Evolutionary conservation across 768 basidiomycete species (phyloP), one percentile per base, ranked within the genome.

Genomic region (Paxillus rubicundulus): DNA sequence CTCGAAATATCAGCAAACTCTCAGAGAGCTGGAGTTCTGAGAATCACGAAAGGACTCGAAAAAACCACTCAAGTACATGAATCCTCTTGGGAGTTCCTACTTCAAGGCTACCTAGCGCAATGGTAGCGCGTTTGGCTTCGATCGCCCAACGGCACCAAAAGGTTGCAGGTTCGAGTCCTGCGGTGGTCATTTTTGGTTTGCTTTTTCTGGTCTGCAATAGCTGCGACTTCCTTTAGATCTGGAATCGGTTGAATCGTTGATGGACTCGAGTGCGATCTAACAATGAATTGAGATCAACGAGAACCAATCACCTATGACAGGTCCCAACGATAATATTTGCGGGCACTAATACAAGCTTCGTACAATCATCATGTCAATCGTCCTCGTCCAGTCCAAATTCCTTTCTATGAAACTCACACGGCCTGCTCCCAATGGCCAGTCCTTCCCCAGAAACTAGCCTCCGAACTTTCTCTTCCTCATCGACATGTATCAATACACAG

Each of bases 101-200:
- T 14, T 16, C 30, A 74, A 70, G 84, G 82, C 81, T 84, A 82
- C 85, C 85, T 89, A 75, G 87, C 87, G 85, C 87, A 89, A 89
- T 89, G 87, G 87, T 88, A 89, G 87, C 87, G 87, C 87, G 86
- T 89, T 87, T 89, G 87, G 87, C 87, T 89, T 89, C 87, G 86
- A 87, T 80, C 62, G 84, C 82, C 76, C 58, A 71, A 74, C 71
- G 82, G 74, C 56, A 90, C 87, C 88, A 89, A 88, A 86, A 89
- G 89, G 88, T 85, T 90, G 88, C 87, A 90, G 88, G 89, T 90
- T 90, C 88, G 87, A 90, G 86, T 87, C 88, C 88, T 89, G 88
- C 86, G 84, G 86, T 86, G 84, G 82, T 88, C 87, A 87, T 66
- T 56, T 46, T 33, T 49, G 70, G 66, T 63, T 24, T 43, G 27